These are phyloP conservation scores for Yamadazyma sp. DNA, from an alignment of 1,139 yeast species.

Conservation along the genomic window DNA sequence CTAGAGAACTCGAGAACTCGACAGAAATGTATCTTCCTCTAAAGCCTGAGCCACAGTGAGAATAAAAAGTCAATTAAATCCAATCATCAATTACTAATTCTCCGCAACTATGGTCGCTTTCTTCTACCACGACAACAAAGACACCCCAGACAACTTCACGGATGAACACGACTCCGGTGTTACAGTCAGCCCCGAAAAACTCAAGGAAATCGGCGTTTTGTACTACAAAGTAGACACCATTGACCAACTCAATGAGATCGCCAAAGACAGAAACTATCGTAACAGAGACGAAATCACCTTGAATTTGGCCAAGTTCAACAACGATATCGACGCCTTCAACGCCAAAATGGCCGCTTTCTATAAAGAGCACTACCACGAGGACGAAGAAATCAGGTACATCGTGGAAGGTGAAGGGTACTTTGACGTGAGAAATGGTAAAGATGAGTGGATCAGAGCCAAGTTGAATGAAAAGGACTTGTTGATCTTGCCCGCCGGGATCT, in stretches of 20 bases:
- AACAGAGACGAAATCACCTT: constrained; percentile 75
- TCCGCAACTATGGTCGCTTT: constrained; percentile 45
- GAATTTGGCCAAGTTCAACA: constrained; percentile 61
- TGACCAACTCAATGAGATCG: constrained; percentile 65
- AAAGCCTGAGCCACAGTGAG: constrained; percentile 3
- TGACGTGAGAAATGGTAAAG: constrained; percentile 72
- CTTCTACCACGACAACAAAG: constrained; percentile 72
- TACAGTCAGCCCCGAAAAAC: constrained; percentile 47
- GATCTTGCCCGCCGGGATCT: constrained; percentile 86
- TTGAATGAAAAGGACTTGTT: constrained; percentile 66
- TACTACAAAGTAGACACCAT: constrained; percentile 54
- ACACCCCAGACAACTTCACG: constrained; percentile 62
- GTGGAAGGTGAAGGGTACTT: constrained; percentile 90
- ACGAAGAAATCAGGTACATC: constrained; percentile 92
- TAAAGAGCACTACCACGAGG: constrained; percentile 91
- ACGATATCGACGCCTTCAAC: constrained; percentile 58
- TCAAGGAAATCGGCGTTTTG: constrained; percentile 67
- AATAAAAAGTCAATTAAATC: not conserved
- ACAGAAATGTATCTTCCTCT: too few relatives aligned
- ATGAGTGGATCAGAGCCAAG: constrained; percentile 77
- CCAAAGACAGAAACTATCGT: constrained; percentile 68
- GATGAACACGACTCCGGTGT: constrained; percentile 73
- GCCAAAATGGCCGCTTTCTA: constrained; percentile 71
- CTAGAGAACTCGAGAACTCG: too few relatives aligned
- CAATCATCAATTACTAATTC: not conserved